Base-by-base conservation (phyloP, 176 grass and related monocot genomes). In the Guadua angustifolia region DNA sequence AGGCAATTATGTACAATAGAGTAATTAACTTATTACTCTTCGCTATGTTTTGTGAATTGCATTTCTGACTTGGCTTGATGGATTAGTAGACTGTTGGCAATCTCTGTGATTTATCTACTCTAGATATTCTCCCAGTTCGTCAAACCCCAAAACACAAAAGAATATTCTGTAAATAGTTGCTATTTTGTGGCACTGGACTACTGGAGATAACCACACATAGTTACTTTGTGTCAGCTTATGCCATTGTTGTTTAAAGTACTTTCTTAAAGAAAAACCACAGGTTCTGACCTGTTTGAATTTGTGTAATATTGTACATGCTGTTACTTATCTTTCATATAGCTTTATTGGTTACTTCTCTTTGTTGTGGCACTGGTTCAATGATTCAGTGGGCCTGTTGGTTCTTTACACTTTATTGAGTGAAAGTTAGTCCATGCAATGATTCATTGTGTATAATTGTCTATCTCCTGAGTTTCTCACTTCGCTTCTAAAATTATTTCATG, bases 41-140 rank as follows among this genome's bases (percentile, higher is more conserved):
- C 8, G 64, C 40, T 47, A 26, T 35, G 22, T 25, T 74, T 10
- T 42, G 6, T 72, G 11, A 75, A 69, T 81, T 78, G 49, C n/a
- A 33, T 51, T 32, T 25, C 32, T 79, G 21, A 49, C 25, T 60
- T 66, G 56, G 33, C 68, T 78, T 86, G 59, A 73, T 72, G 49
- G 45, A 86, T 82, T 61, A 73, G 26, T 82, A 68, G 29, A 60
- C 9, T 53, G n/a, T 73, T 47, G n/a, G 50, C 58, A 78, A 32
- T 79, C 9, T 62, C 29, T 82, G 24, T 85, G 4, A 66, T 79
- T 73, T 84, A 24, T 89, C n/a, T 35, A 77, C 59, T 61, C 10
- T 83, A 66, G 46, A 17, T 72, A 38, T 13, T 76, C 21, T 44
- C 44, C 71, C 17, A 69, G 17, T 76, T 83, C 9, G 52, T 62